These are phyloP conservation scores for Wickerhamiella sergipiensis DNA, from an alignment of 805 yeast genomes.

Conservation along the genomic window DNA sequence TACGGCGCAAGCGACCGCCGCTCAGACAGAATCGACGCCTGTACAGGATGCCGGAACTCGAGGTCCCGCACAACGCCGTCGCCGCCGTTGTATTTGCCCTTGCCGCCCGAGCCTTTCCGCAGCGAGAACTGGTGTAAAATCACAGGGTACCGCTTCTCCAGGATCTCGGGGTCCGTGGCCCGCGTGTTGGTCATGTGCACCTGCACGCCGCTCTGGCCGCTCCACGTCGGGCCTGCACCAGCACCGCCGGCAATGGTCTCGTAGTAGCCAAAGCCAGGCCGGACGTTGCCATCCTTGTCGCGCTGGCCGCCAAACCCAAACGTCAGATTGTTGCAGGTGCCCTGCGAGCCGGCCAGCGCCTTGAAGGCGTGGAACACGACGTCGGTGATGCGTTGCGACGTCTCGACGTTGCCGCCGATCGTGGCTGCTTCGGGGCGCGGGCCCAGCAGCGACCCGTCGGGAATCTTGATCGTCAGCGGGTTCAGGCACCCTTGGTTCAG, in stretches of 20 bases:
- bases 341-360: conserved; percentile 91
- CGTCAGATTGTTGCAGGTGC: conserved; percentile 87
- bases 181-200: conserved; percentile 90
- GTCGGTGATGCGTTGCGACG: conserved; percentile 87
- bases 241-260: conserved; percentile 95
- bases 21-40: conserved; percentile 73
- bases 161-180: conserved; percentile 80
- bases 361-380: conserved; percentile 74
- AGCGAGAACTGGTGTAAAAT: conserved; percentile 57
- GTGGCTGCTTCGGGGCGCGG: conserved; percentile 84
- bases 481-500: conserved; percentile 83
- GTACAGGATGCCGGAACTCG: conserved; percentile 58
- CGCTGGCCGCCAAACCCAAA: conserved; percentile 62
- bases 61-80: conserved; percentile 77
- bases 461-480: conserved; percentile 59
- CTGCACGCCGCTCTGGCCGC: conserved; percentile 82
- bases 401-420: conserved; percentile 89
- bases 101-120: conserved; percentile 67
- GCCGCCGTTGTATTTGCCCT: conserved; percentile 63
- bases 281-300: conserved; percentile 30
- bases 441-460: conserved; percentile 47
- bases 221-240: conserved; percentile 81
- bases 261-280: conserved; percentile 73
- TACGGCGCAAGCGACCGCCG: conserved; percentile 76
- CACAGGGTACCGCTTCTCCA: conserved; percentile 81